A percentile compares a stretch with the other conserved stretches of the same genome.
Conservation (phyloP, 179 eudicot genomes). For the Monotropa hypopitys region DNA sequence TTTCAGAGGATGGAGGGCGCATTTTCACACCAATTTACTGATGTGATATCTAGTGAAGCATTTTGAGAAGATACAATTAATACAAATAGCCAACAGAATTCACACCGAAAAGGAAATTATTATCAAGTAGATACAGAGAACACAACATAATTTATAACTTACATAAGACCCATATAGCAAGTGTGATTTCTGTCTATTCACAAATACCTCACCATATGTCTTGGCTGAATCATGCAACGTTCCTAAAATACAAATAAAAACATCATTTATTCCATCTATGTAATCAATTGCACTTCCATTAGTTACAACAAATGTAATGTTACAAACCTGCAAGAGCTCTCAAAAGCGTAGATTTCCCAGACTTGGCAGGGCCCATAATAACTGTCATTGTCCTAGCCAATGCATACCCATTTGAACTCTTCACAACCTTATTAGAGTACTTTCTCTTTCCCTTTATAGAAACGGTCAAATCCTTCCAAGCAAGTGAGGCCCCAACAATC, state of each 20-base stretch:
- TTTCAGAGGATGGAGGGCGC: background rate
- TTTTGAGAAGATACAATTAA: background rate
- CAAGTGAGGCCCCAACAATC: constrained; percentile 67
- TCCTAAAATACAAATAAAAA: constrained; percentile 34
- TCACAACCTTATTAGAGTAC: constrained; percentile 80
- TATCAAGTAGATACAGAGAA: background rate
- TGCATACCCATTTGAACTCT: constrained; percentile 91
- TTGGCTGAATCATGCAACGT: constrained; percentile 69
- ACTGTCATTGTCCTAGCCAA: constrained; percentile 91
- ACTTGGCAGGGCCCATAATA: constrained; percentile 98
- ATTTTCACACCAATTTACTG: background rate
- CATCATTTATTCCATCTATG: background rate
- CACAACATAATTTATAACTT: constrained; percentile 23
- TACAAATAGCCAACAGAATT: background rate
- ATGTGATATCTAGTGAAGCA: background rate
- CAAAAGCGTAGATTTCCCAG: constrained; percentile 89
- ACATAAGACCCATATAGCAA: constrained; percentile 90
- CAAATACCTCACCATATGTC: constrained; percentile 76
- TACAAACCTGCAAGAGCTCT: constrained; percentile 87
- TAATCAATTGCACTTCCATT: background rate
- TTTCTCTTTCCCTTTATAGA: constrained; percentile 75
- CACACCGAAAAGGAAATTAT: background rate
- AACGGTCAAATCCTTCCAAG: constrained; percentile 86
- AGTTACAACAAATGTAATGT: background rate
- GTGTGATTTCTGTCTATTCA: constrained; percentile 62